Evolutionary conservation across 495 filamentous ascomycete genomes (phyloP).

Genomic region (Penicillium psychrofluorescens): DNA sequence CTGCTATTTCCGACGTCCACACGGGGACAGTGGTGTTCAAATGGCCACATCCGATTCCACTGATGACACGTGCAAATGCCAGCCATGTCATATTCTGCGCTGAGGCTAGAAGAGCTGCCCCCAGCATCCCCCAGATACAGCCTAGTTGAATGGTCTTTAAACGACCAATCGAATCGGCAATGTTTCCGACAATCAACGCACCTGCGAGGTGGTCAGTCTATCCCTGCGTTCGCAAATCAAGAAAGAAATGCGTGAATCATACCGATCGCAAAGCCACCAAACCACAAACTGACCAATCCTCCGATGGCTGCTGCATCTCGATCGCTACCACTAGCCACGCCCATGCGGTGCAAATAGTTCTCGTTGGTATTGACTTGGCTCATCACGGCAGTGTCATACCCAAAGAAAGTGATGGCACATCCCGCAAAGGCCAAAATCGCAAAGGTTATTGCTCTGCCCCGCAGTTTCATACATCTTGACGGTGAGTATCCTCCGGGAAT

Average conservation of each 20-base stretch:
- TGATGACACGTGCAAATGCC: slow-evolving; percentile 40
- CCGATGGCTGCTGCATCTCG: slow-evolving; percentile 18
- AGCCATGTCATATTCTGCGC: slow-evolving; percentile 38
- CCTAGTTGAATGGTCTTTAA: slow-evolving; percentile 40
- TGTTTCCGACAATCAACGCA: slow-evolving; percentile 8
- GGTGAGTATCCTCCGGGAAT: slow-evolving; percentile 19
- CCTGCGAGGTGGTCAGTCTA: background rate
- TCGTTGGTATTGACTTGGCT: slow-evolving; percentile 30
- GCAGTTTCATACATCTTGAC: slow-evolving; percentile 16
- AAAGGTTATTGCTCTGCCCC: slow-evolving; percentile 11
- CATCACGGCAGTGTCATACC: slow-evolving; percentile 32
- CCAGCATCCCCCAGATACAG: slow-evolving; percentile 39
- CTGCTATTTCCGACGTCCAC: slow-evolving; percentile 34
- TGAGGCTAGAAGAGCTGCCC: slow-evolving; percentile 36
- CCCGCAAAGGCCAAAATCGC: slow-evolving; percentile 16
- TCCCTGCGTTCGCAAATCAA: background rate
- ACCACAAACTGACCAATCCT: slow-evolving; percentile 21
- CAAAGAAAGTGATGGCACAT: slow-evolving; percentile 28
- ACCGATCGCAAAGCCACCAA: slow-evolving; percentile 19
- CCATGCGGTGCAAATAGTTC: slow-evolving; percentile 24
- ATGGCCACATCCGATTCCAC: slow-evolving; percentile 43
- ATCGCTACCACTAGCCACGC: slow-evolving; percentile 4
- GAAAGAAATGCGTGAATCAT: background rate
- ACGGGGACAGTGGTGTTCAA: slow-evolving; percentile 32
- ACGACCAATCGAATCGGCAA: slow-evolving; percentile 38